Conservation (phyloP, 2,329 filamentous ascomycete species). For the Venturia asperata region DNA sequence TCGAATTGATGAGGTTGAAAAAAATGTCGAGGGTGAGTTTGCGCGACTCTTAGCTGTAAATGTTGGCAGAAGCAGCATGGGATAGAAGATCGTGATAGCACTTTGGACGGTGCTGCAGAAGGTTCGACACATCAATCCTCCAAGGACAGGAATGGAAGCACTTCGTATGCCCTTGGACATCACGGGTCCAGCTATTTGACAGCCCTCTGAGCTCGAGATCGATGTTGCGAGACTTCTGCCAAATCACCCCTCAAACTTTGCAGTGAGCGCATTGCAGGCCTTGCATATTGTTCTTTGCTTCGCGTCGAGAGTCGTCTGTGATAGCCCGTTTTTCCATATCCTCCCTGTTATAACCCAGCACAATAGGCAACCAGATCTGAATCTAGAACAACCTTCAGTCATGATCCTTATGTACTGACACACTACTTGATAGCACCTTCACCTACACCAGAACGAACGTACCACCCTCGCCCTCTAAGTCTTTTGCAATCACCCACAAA, state of each 20-base stretch:
- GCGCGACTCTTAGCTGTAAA: background rate
- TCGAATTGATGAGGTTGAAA: conserved; percentile 1
- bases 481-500: conserved; percentile 2
- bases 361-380: background rate
- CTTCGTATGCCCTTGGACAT: background rate
- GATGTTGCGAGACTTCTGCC: background rate
- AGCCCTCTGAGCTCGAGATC: background rate
- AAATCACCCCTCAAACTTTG: background rate
- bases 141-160: background rate
- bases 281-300: background rate
- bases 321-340: background rate
- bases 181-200: background rate
- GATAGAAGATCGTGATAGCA: background rate
- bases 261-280: background rate
- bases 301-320: background rate
- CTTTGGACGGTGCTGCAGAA: background rate
- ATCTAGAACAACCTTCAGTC: background rate
- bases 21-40: conserved; percentile 5
- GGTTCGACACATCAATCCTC: background rate
- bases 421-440: background rate
- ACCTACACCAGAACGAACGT: conserved; percentile 1
- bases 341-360: background rate
- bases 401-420: background rate
- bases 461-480: background rate
- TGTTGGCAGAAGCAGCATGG: background rate